Percentiles rank a stretch among this genome's conserved stretches.
Conservation (phyloP, 2,329 filamentous ascomycete genomes). For the Chalaropsis ovoidea region DNA sequence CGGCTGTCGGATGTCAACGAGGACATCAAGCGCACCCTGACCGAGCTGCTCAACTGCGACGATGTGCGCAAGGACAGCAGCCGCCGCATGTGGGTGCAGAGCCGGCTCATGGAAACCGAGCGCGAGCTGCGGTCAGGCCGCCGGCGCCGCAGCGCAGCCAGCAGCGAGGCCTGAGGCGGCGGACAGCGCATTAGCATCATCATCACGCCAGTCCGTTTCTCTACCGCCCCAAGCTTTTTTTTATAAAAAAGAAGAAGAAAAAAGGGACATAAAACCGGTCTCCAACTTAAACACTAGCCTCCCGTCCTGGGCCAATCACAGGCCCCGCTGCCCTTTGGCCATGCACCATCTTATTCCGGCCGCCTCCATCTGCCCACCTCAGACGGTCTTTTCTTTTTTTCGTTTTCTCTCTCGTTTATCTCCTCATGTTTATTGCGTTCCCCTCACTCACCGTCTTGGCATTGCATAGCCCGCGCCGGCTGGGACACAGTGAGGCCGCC, state of each 20-base stretch:
- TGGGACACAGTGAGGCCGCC: not conserved
- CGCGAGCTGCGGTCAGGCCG: conserved; percentile 47
- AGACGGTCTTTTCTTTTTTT: conserved; percentile 1
- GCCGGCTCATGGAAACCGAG: conserved; percentile 50
- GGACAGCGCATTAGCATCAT: not conserved
- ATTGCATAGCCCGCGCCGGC: not conserved
- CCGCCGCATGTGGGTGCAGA: conserved; percentile 50
- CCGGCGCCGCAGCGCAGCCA: conserved; percentile 38
- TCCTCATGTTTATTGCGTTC: not conserved
- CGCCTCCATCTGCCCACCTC: not conserved
- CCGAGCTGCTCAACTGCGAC: conserved; percentile 52
- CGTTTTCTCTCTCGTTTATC: conserved; percentile 7
- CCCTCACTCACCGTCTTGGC: not conserved
- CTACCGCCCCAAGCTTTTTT: not conserved
- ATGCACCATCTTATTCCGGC: not conserved
- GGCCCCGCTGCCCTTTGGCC: not conserved
- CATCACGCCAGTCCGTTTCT: not conserved
- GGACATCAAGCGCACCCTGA: conserved; percentile 51
- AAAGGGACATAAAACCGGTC: not conserved
- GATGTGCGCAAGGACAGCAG: conserved; percentile 42
- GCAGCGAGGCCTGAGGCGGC: conserved; percentile 2
- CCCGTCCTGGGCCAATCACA: not conserved
- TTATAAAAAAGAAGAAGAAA: not conserved
- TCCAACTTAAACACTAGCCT: not conserved
- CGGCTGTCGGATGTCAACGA: conserved; percentile 49